Evolutionary conservation across 805 yeast genomes (phyloP), one percentile per base, ranked within the genome.

Genomic region (Candida bentonensis): DNA sequence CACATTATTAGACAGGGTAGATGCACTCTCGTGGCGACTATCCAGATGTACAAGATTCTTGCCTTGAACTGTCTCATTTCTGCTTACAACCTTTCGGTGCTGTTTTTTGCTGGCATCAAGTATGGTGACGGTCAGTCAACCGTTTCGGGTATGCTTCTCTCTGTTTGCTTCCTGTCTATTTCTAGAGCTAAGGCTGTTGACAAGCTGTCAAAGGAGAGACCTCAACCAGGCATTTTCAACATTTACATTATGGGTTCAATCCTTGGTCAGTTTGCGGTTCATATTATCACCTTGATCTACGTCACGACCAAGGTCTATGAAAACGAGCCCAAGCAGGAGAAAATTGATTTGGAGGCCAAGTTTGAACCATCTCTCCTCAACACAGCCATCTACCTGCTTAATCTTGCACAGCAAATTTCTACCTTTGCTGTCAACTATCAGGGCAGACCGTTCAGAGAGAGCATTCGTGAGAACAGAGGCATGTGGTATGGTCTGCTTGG

Each of bases 111-210:
- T 13, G 98, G 98, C 65, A 94, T 92, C 58, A 92, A 92, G 66
- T 86, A 89, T 62, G 96, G 98, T 56, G 98, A 92, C 65, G 94
- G 86, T 25, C 98, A 92, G 69, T 86, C 94, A n/a, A 89, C 97
- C 17, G 81, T 83, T 44, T 84, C 95, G n/a, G 98, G 98, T 49
- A 62, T 92, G 51, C 72, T 92, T 56, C 71, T 92, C 60, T 80
- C 94, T 47, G 92, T 87, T 49, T 92, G 98, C 70, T 92, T 92
- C 77, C 72, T 87, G 63, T 84, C 95, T 43, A 86, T 92, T 56
- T 88, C 96, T 17, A 81, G 95, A 58, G 96, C 96, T 59, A 81
- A 79, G 55, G 89, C 97, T 25, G 67, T 88, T 45, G 83, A 89
- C 50, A 82, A 86, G 63, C 71, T 92, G 51, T 84, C 95, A 4